Percentiles rank a stretch among this genome's conserved stretches.
Evolutionary conservation across 139 green algal species (phyloP).

Genomic region (Nannochloris sp.): DNA sequence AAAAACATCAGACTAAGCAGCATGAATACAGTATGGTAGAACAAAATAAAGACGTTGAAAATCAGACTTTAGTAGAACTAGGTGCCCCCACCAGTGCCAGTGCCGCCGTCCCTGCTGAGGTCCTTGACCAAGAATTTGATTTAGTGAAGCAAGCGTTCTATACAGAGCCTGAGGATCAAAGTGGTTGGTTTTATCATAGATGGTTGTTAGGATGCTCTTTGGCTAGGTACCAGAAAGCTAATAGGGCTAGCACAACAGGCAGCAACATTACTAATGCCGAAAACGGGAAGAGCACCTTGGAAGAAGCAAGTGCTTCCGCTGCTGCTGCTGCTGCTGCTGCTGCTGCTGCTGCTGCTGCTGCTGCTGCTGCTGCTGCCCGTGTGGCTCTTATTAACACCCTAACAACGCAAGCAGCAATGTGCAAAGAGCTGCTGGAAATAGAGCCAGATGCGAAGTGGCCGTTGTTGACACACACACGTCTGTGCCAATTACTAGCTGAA

Average conservation of each 20-base stretch:
- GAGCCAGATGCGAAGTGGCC: constrained; percentile 69
- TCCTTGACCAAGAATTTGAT: constrained; percentile 82
- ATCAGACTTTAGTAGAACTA: no score
- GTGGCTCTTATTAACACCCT: background rate
- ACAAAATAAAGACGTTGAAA: no score
- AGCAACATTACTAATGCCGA: background rate
- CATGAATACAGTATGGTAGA: no score
- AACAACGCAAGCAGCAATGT: constrained; percentile 5
- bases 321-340: constrained; percentile 6
- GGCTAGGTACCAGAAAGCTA: background rate
- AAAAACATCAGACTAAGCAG: background rate
- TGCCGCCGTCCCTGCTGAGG: constrained; percentile 35
- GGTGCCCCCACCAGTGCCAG: constrained; percentile 1
- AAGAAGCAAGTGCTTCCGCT: background rate
- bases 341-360: background rate
- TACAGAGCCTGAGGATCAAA: constrained; percentile 90
- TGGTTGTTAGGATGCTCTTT: constrained; percentile 64
- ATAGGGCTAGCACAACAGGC: no score
- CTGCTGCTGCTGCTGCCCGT: background rate
- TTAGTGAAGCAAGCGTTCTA: constrained; percentile 87
- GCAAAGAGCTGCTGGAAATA: constrained; percentile 28
- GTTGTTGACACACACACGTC: constrained; percentile 60
- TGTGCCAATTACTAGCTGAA: constrained; percentile 49
- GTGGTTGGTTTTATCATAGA: constrained; percentile 88
- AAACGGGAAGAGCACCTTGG: background rate